phyloP scores from a whole-genome alignment of 2,329 filamentous ascomycete genomes.

The Hypoxylon sp. region DNA sequence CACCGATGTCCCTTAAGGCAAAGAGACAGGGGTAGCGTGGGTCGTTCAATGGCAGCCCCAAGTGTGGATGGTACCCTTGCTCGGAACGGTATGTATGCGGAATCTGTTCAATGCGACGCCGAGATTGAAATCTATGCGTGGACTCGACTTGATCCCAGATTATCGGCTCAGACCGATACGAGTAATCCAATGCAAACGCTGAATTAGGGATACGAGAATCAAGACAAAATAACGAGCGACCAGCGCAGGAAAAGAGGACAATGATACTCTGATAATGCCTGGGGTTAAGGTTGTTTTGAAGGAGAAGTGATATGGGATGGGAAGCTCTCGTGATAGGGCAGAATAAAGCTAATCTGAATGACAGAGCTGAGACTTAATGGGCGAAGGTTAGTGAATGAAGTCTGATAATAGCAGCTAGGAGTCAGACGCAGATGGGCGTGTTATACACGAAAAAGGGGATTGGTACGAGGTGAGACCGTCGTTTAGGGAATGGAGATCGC shows the following conservation, averaged over 20 bases:
- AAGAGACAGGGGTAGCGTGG: slow-evolving; percentile 47
- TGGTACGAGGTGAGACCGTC: slow-evolving; percentile 23
- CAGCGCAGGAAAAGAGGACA: slow-evolving; percentile 35
- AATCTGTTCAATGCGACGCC: slow-evolving; percentile 56
- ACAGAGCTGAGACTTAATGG: slow-evolving; percentile 3
- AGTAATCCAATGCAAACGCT: slow-evolving; percentile 33
- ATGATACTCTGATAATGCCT: slow-evolving; percentile 12
- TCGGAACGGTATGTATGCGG: slow-evolving; percentile 53
- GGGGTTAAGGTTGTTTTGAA: slow-evolving; percentile 19
- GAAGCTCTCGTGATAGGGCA: slow-evolving; percentile 9
- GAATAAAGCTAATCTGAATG: slow-evolving; percentile 11
- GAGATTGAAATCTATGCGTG: slow-evolving; percentile 52
- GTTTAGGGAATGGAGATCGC: slow-evolving; percentile 45
- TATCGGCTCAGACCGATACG: slow-evolving; percentile 35
- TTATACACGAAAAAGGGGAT: slow-evolving; percentile 28
- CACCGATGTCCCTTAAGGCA: slow-evolving; percentile 42
- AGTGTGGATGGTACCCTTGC: slow-evolving; percentile 52
- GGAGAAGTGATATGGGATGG: slow-evolving; percentile 8
- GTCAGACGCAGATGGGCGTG: slow-evolving; percentile 14
- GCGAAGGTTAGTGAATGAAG: slow-evolving; percentile 10
- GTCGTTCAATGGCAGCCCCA: slow-evolving; percentile 50
- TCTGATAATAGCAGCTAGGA: slow-evolving; percentile 7
- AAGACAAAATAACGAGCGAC: slow-evolving; percentile 28
- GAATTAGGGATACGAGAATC: slow-evolving; percentile 23
- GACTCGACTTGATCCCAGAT: slow-evolving; percentile 47